phyloP scores from a whole-genome alignment of 148 eudicot species.

The Gaultheria prostrata region DNA sequence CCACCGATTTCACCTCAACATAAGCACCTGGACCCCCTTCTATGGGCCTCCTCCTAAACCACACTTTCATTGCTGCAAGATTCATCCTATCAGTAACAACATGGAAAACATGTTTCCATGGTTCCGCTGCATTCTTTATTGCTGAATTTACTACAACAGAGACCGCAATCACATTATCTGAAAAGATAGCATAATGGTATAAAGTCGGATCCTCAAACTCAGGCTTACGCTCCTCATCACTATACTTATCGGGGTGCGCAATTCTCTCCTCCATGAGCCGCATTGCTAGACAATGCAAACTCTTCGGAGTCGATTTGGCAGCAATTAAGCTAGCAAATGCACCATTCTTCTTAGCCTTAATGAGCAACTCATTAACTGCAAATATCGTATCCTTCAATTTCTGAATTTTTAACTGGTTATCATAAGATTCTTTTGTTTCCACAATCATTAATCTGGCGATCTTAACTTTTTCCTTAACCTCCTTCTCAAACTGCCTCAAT shows the following conservation, averaged over 20 bases:
- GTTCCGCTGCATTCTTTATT: constrained; percentile 74
- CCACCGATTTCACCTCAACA: constrained; percentile 76
- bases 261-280: constrained; percentile 85
- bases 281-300: constrained; percentile 92
- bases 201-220: constrained; percentile 83
- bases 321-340: constrained; percentile 78
- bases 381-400: constrained; percentile 87
- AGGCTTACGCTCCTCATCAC: constrained; percentile 72
- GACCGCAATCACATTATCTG: constrained; percentile 90
- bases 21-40: constrained; percentile 78
- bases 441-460: constrained; percentile 69
- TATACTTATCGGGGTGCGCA: constrained; percentile 71
- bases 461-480: constrained; percentile 88
- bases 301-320: constrained; percentile 86
- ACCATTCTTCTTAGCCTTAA: constrained; percentile 79
- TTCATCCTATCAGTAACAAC: constrained; percentile 84
- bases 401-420: constrained; percentile 91
- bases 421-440: constrained; percentile 86
- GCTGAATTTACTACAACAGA: constrained; percentile 86
- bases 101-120: constrained; percentile 84
- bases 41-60: constrained; percentile 82
- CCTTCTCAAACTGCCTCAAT: constrained; percentile 85
- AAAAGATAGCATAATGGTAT: constrained; percentile 86
- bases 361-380: constrained; percentile 78
- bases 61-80: constrained; percentile 88